These are phyloP conservation scores for Scenedesmus sp. DNA, from an alignment of 163 green algal genomes.

Conservation along the genomic window DNA sequence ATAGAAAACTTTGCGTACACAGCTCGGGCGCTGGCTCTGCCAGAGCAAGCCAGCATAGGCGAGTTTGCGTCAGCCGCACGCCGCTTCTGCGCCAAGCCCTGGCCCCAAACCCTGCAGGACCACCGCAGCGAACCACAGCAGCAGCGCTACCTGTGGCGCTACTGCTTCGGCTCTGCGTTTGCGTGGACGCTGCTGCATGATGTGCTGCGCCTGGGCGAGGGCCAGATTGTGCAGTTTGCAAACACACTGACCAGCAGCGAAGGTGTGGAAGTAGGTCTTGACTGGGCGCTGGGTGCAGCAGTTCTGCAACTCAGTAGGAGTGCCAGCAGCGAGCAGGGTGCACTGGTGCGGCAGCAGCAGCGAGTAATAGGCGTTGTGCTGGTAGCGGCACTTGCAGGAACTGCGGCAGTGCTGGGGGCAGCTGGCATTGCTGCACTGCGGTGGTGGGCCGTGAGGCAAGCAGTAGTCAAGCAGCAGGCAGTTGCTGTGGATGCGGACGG, in stretches of 20 bases:
- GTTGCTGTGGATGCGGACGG: not conserved
- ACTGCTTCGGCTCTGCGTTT: constrained; percentile 55
- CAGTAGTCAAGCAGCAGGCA: not conserved
- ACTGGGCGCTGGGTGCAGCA: constrained; percentile 52
- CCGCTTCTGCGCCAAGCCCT: constrained; percentile 50
- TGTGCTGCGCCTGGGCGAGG: constrained; percentile 42
- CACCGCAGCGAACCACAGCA: constrained; percentile 6
- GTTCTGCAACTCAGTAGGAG: constrained; percentile 35
- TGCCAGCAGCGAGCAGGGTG: not conserved
- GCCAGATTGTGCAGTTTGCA: constrained; percentile 30
- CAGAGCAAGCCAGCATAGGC: constrained; percentile 38
- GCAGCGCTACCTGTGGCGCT: constrained; percentile 49
- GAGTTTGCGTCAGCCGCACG: constrained; percentile 53
- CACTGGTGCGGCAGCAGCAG: not conserved
- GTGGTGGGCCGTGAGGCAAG: constrained; percentile 1
- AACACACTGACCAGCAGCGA: constrained; percentile 13
- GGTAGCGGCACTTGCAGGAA: constrained; percentile 11
- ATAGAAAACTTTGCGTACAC: constrained; percentile 69
- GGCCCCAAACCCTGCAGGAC: constrained; percentile 46
- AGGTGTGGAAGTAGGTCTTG: constrained; percentile 32
- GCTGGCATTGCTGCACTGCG: not conserved
- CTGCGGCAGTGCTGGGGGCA: not conserved
- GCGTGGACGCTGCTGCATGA: constrained; percentile 50
- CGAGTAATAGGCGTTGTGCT: not conserved
- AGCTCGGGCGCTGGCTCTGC: constrained; percentile 54